Percentiles rank a stretch among this genome's conserved stretches.
These are phyloP conservation scores for Tardiomyces blankii DNA, from an alignment of 1,139 yeast species.

Conservation along the genomic window DNA sequence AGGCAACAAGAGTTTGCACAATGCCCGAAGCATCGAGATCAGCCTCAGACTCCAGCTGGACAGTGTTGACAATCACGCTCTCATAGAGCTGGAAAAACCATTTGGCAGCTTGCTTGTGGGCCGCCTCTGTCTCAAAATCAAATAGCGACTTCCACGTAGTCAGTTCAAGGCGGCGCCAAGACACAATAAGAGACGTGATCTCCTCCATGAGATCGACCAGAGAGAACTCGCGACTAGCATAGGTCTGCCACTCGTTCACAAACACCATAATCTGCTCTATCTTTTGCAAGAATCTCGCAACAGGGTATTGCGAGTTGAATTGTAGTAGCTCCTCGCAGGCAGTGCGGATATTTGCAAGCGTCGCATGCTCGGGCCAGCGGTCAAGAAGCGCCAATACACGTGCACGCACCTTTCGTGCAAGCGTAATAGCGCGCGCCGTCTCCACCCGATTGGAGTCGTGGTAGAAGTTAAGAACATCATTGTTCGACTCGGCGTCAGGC, in stretches of 20 bases:
- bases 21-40: conserved; percentile 32
- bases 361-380: conserved; percentile 95
- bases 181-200: conserved; percentile 58
- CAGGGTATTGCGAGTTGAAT: conserved; percentile 56
- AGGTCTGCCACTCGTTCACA: conserved; percentile 87
- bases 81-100: conserved; percentile 95
- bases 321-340: conserved; percentile 58
- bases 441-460: conserved; percentile 53
- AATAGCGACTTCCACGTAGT: conserved; percentile 78
- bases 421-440: conserved; percentile 43
- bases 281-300: conserved; percentile 69
- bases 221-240: conserved; percentile 73
- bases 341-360: conserved; percentile 54
- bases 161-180: conserved; percentile 85
- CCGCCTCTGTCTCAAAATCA: conserved; percentile 45
- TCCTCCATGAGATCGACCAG: conserved; percentile 44
- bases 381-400: conserved; percentile 40
- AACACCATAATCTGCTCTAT: conserved; percentile 78
- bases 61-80: conserved; percentile 33
- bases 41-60: conserved; percentile 19
- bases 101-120: conserved; percentile 47
- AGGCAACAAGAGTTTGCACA: conserved; percentile 62
- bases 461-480: conserved; percentile 47
- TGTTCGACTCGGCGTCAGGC: neutral
- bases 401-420: conserved; percentile 39